Base-by-base conservation (phyloP, 75 land plant genomes). In the Sequoia sempervirens region DNA sequence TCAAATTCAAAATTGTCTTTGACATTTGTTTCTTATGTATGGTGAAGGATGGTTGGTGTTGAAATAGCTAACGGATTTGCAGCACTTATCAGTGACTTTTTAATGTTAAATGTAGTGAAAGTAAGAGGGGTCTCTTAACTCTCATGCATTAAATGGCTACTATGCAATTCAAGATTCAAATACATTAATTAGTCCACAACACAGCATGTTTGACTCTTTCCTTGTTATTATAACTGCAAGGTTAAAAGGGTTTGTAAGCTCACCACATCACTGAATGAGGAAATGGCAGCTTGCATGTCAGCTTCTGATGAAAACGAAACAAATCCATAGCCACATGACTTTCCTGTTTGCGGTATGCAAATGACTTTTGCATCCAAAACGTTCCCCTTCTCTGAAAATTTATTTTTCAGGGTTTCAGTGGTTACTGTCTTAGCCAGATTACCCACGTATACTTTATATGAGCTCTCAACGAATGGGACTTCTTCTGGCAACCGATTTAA, bases 251-350 rank as follows among this genome's bases (percentile, higher is more conserved):
- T 45, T 38, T 78, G 53, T 13, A 36, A 73, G 84, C 88, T 89
- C 87, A 96, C 98, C 58, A 85, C 72, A 84, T 93, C 90, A 89
- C 96, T 88, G 13, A 92, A 85, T 68, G 90, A 86, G 43, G 93
- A 79, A 73, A 97, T 86, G 32, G 96, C 99, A 82, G 92, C 90
- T 73, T 93, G 85, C 17, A 91, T 93, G 50, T 96, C 99, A 45
- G 86, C 90, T 34, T 95, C 96, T 34, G 95, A 93, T 28, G 94
- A 93, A 76, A 94, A 93, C 1, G 97, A 86, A 41, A 96, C 99
- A 88, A 97, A 97, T 4, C 98, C 99, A 87, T 90, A 97, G 14
- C 98, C 95, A n/a, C 90, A 86, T 6, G 99, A 96, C 85, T 96
- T 92, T 53, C 98, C 95, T 41, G 98, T 94, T 66, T 94, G 95